Evolutionary conservation across 148 eudicot species (phyloP).

Genomic region (Diospyros lotus): DNA sequence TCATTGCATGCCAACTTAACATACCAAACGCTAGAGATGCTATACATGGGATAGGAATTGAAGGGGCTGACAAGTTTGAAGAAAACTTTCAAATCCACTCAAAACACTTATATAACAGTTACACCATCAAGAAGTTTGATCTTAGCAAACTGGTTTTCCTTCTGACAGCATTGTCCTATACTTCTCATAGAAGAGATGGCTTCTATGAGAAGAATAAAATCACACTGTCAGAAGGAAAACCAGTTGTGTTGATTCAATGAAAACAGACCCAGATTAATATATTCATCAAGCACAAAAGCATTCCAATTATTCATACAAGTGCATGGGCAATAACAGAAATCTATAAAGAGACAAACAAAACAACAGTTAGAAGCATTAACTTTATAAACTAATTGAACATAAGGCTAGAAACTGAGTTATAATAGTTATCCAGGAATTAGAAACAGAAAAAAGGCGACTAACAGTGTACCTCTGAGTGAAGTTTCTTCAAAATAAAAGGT

Average conservation of each 20-base stretch:
- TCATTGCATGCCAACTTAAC: neutral
- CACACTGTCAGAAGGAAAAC: neutral
- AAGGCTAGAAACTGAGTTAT: neutral
- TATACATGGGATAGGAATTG: neutral
- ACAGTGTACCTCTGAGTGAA: slow-evolving; percentile 66
- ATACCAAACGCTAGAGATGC: neutral
- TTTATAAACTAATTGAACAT: neutral
- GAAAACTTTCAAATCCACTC: neutral
- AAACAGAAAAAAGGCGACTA: neutral
- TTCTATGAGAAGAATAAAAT: neutral
- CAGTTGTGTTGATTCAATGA: neutral
- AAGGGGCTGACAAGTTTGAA: neutral
- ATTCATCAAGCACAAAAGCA: neutral
- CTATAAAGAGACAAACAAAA: neutral
- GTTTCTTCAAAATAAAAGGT: slow-evolving; percentile 92
- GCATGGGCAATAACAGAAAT: slow-evolving; percentile 3
- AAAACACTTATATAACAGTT: neutral
- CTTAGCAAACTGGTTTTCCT: too few relatives aligned
- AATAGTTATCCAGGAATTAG: neutral
- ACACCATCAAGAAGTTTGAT: neutral
- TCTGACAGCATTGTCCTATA: too few relatives aligned
- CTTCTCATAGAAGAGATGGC: neutral
- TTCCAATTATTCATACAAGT: neutral
- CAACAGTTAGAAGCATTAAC: neutral
- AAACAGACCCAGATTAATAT: neutral